A percentile compares a stretch with the other conserved stretches of the same genome.
Evolutionary conservation across 2,329 filamentous ascomycete species (phyloP).

Genomic region (Paracoccidioides lutzii): DNA sequence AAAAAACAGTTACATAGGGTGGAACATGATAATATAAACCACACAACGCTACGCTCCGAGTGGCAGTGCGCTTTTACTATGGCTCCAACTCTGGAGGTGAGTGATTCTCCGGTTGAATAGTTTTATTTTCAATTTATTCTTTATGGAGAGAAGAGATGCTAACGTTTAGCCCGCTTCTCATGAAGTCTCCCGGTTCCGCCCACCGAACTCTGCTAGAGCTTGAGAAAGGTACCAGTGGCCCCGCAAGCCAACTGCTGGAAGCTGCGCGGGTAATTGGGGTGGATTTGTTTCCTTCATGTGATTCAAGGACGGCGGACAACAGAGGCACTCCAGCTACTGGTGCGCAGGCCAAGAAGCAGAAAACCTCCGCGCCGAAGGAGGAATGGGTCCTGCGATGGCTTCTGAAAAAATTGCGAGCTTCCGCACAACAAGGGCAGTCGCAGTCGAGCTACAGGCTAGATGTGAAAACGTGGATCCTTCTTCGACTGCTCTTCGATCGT

Average conservation of each 20-base stretch:
- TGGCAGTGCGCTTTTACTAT: slow-evolving; percentile 17
- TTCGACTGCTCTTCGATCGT: slow-evolving; percentile 54
- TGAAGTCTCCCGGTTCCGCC: slow-evolving; percentile 27
- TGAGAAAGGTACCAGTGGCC: slow-evolving; percentile 31
- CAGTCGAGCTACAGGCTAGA: slow-evolving; percentile 31
- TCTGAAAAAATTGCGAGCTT: slow-evolving; percentile 44
- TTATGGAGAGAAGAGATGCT: background rate
- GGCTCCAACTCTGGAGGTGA: slow-evolving; percentile 26
- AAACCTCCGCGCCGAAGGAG: slow-evolving; percentile 35
- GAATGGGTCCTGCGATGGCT: slow-evolving; percentile 58
- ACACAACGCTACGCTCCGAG: background rate
- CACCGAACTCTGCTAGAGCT: slow-evolving; percentile 34
- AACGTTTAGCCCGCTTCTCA: slow-evolving; percentile 1
- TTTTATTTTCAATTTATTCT: background rate
- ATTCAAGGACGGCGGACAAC: background rate
- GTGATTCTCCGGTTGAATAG: slow-evolving; percentile 7
- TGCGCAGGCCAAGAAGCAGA: background rate
- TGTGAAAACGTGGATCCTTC: slow-evolving; percentile 38
- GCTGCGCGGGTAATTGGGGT: slow-evolving; percentile 33
- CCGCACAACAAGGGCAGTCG: slow-evolving; percentile 19
- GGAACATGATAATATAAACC: background rate
- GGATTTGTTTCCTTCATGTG: slow-evolving; percentile 24
- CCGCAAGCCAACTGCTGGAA: slow-evolving; percentile 28
- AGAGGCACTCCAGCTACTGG: background rate
- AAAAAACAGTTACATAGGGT: slow-evolving; percentile 1